These are phyloP conservation scores for Cyclotella choctawhatcheeana DNA, from an alignment of 108 stramenopile species.

Conservation along the genomic window DNA sequence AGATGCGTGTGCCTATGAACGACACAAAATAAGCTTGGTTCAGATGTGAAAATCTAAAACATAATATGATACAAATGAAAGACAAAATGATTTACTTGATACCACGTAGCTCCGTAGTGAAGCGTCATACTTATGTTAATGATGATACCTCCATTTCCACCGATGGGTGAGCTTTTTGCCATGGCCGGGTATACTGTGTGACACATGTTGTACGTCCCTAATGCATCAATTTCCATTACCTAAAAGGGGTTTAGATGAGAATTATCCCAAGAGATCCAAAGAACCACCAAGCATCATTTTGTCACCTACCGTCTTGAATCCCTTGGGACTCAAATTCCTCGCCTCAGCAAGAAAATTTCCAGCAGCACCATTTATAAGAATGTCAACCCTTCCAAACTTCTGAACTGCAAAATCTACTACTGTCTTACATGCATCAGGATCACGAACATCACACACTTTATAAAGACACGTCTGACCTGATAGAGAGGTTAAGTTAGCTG, in stretches of 20 bases:
- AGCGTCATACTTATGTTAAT: constrained; percentile 93
- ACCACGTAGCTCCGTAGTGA: constrained; percentile 91
- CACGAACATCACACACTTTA: constrained; percentile 80
- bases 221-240: constrained; percentile 89
- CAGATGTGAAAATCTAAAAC: too few relatives aligned
- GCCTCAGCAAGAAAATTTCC: constrained; percentile 94
- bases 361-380: constrained; percentile 90
- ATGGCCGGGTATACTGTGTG: constrained; percentile 79
- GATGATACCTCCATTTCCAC: constrained; percentile 58
- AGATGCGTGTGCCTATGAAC: constrained; percentile 78
- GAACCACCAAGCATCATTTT: too few relatives aligned
- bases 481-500: constrained; percentile 38
- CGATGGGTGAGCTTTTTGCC: constrained; percentile 23
- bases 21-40: background rate
- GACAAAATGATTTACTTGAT: constrained; percentile 56
- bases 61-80: background rate
- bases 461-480: constrained; percentile 58
- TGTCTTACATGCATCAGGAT: constrained; percentile 60
- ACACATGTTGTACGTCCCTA: constrained; percentile 93
- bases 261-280: too few relatives aligned
- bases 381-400: constrained; percentile 75
- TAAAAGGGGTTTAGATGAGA: too few relatives aligned
- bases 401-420: constrained; percentile 63
- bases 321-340: constrained; percentile 83
- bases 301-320: constrained; percentile 78